Base-by-base conservation (phyloP, 208 protist genomes). In the Crithidia expoeki region DNA sequence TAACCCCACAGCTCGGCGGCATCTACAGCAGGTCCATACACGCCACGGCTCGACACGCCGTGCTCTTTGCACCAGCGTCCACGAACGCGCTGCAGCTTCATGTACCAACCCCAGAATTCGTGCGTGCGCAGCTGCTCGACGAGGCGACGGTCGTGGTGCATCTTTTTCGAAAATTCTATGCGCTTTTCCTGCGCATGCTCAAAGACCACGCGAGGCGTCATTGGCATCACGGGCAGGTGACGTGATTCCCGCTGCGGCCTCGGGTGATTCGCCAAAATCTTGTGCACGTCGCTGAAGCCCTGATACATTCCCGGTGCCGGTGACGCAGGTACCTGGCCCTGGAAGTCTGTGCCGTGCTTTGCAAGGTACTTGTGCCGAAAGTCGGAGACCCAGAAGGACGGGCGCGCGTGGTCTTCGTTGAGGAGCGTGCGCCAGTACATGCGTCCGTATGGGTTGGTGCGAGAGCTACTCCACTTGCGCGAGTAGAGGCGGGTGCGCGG, bases 101-200 rank as follows among this genome's bases (percentile, higher is more conserved):
- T 95, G 78, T 96, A 97, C 89, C 90, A 97, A 9, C 85, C 86
- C 89, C 90, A 96, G 69, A 96, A 97, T 68, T 97, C 90, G 58
- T 84, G 67, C 36, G 80, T 84, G 55, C 90, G 88, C 32, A 95
- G 68, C 61, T 94, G 52, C 74, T 93, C 81, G 0, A 94, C 76
- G 21, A 83, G 80, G 17, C 89, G 76, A 17, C 89, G 75, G 62
- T 97, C 93, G 21, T 70, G 71, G 42, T 81, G 85, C 76, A 94
- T 88, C 74, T 92, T 88, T 70, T 93, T 93, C 12, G 67, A 55
- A 65, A 89, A 91, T 52, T 95, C 86, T 42, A 94, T 94, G 21
- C 76, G 68, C 76, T 95, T 94, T 56, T 97, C 93, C 73, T 88
- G 83, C 4, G 80, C 69, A 51, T 95, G 89, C 70, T 97, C 93